Conservation (phyloP, 441 rosid genomes). For the Populus hybrid region DNA sequence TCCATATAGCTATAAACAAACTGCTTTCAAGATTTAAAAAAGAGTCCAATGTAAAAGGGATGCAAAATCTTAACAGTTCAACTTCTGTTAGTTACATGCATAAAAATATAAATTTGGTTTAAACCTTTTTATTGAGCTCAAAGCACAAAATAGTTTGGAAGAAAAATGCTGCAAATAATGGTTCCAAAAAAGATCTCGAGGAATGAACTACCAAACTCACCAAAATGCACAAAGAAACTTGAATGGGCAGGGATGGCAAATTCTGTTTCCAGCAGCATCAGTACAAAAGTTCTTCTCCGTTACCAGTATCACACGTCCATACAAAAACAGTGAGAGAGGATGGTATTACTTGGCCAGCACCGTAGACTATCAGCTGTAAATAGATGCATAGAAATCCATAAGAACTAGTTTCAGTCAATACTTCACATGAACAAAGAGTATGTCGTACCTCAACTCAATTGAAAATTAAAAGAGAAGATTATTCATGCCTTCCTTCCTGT, state of each 20-base stretch:
- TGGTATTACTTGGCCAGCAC: no score
- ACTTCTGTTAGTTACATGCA: not conserved
- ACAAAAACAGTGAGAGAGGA: conserved; percentile 10
- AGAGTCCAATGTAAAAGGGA: not conserved
- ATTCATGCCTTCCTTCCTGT: no score
- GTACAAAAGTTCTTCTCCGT: conserved; percentile 70
- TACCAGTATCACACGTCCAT: conserved; percentile 65
- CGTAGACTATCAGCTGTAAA: no score
- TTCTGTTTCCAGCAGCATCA: conserved; percentile 65
- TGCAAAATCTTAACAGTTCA: not conserved
- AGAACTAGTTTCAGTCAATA: no score
- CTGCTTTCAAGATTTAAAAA: not conserved
- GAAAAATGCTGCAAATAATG: conserved; percentile 1
- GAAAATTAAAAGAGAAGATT: no score
- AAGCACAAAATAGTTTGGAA: not conserved
- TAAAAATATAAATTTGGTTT: not conserved
- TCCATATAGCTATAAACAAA: not conserved
- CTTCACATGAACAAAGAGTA: no score
- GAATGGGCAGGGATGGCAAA: conserved; percentile 65
- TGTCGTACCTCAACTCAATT: no score
- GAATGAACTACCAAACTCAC: conserved; percentile 39
- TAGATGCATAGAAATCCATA: no score
- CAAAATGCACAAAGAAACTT: conserved; percentile 65
- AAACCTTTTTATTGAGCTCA: no score
- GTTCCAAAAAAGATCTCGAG: not conserved